Base-by-base conservation (phyloP, 169 alveolate genomes). In the Theileria orientalis region DNA sequence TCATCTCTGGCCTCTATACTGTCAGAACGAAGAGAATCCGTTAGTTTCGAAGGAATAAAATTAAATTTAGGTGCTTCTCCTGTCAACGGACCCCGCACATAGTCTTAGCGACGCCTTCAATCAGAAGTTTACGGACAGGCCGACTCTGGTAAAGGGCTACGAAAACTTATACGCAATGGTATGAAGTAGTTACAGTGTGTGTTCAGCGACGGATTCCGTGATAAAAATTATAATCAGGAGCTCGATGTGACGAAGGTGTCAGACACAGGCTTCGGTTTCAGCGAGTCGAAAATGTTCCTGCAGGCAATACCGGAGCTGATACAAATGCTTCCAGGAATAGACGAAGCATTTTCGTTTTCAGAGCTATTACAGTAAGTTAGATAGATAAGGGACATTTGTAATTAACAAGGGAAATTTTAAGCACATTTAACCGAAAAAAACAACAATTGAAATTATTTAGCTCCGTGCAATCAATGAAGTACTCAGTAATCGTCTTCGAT, bases 31-130 rank as follows among this genome's bases (percentile, higher is more conserved):
- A 89, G 99, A 67, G 97, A 94, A 66, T 94, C 96, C 30, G 98
- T 96, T 90, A 33, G 90, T 61, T 30, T 40, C 29, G 21, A 14
- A 68, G 11, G 37, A 16, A 29, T 40, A 29, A 68, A 40, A 35
- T 21, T 52, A 41, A n/a, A 21, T 47, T 6, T 83, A 95, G 97
- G 99, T 96, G 29, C 83, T 98, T 70, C 96, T 98, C 23, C 93
- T 98, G 16, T 96, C 99, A 7, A 98, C 99, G 13, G 99, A 98
- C 76, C 99, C 99, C 32, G 99, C 99, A 37, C 99, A 98, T 90
- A 98, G 97, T 85, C 90, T 97, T 62, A 92, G 98, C 83, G 99
- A 98, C 85, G 99, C 99, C 30, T 97, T 97, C 84, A 96, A 95
- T 51, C 98, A 98, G 85, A 96, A 96, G 76, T 96, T 97, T 69